These are phyloP conservation scores for Shiraia bambusicola DNA, from an alignment of 2,329 filamentous ascomycete species.

Conservation along the genomic window DNA sequence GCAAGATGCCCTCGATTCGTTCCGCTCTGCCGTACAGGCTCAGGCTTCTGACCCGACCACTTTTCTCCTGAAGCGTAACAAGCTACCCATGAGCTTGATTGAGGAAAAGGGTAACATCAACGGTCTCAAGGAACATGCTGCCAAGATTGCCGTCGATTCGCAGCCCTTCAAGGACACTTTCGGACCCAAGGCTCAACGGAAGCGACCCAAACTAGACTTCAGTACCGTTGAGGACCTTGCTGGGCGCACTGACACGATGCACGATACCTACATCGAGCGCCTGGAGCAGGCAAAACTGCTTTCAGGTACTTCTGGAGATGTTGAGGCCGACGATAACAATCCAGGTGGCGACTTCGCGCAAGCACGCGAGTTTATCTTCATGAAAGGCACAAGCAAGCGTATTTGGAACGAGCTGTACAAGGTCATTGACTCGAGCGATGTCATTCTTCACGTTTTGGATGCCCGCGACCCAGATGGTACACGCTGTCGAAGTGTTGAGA, in stretches of 20 bases:
- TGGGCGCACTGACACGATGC: slow-evolving; percentile 74
- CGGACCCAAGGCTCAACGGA: slow-evolving; percentile 88
- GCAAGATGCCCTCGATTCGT: slow-evolving; percentile 82
- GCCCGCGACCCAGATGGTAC: slow-evolving; percentile 61
- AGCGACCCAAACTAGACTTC: slow-evolving; percentile 85
- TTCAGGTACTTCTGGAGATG: slow-evolving; percentile 66
- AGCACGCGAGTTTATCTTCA: slow-evolving; percentile 73
- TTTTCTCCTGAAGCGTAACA: slow-evolving; percentile 94
- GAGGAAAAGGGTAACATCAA: slow-evolving; percentile 72
- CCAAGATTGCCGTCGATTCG: slow-evolving; percentile 90
- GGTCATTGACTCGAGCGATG: slow-evolving; percentile 92
- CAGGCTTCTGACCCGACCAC: slow-evolving; percentile 88
- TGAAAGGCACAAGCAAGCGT: slow-evolving; percentile 90
- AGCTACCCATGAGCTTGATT: slow-evolving; percentile 93
- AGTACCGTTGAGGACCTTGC: slow-evolving; percentile 80
- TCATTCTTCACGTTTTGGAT: slow-evolving; percentile 67
- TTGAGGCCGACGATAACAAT: slow-evolving; percentile 50
- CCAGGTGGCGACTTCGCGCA: slow-evolving; percentile 46
- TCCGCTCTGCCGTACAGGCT: slow-evolving; percentile 89
- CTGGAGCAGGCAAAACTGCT: slow-evolving; percentile 76
- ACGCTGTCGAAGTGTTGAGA: slow-evolving; percentile 84
- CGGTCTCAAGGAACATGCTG: slow-evolving; percentile 86
- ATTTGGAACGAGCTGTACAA: slow-evolving; percentile 86
- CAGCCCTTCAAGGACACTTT: slow-evolving; percentile 87
- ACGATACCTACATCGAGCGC: slow-evolving; percentile 78